Conservation (phyloP, 495 filamentous ascomycete species). For the Astrothelium subdiscretum region DNA sequence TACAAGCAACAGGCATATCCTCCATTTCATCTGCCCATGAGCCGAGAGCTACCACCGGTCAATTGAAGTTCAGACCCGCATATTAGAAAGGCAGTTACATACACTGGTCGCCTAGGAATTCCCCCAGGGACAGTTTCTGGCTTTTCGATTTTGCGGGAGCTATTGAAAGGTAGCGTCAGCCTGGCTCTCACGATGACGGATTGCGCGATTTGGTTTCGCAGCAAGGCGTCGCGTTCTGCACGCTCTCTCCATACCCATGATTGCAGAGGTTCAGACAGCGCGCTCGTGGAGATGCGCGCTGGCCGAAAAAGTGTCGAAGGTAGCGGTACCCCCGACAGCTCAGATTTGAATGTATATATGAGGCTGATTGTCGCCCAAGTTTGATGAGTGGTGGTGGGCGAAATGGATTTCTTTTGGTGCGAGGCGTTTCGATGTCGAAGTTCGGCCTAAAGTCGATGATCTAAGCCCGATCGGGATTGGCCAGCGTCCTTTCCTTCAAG, state of each 20-base stretch:
- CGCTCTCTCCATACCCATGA: constrained; percentile 27
- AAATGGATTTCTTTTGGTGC: constrained; percentile 2
- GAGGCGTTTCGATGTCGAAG: constrained; percentile 1
- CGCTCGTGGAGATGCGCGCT: constrained; percentile 20
- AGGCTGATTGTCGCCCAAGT: neutral
- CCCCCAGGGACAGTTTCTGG: constrained; percentile 88
- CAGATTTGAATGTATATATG: neutral
- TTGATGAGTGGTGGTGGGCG: constrained; percentile 4
- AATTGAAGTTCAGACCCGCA: constrained; percentile 4
- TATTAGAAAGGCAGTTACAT: constrained; percentile 20
- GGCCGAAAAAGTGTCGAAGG: constrained; percentile 5
- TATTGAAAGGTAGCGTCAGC: constrained; percentile 30
- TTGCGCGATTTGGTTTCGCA: neutral
- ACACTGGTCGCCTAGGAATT: constrained; percentile 84
- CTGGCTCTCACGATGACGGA: constrained; percentile 2
- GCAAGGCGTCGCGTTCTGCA: neutral
- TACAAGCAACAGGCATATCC: constrained; percentile 63
- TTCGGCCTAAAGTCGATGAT: neutral
- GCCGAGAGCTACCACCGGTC: constrained; percentile 53
- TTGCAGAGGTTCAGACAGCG: constrained; percentile 26
- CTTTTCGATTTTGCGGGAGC: constrained; percentile 76
- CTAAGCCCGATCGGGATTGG: neutral
- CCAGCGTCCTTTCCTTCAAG: neutral
- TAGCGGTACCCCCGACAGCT: neutral
- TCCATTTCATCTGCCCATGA: constrained; percentile 99